Base-by-base conservation (phyloP, 192 early-diverging fungal species). In the Podila clonocystis region DNA sequence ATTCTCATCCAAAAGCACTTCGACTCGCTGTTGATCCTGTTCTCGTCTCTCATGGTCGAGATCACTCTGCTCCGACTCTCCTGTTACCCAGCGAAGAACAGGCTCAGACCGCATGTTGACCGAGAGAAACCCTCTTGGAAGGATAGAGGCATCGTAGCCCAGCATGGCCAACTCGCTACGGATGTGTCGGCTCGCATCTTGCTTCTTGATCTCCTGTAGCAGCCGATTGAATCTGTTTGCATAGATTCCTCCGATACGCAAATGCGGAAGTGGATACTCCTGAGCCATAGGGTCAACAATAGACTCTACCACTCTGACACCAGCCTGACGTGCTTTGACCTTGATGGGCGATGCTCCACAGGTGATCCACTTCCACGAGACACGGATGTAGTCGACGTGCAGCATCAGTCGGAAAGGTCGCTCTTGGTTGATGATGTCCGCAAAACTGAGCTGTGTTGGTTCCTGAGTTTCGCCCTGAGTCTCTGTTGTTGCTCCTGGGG, bases 221-320 rank as follows among this genome's bases (percentile, higher is more conserved):
- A 80, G 3, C 9, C 59, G 28, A 26, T 80, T 72, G 30, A 60
- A 73, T 3, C 77, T 60, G 4, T 48, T 24, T 9, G 77, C 65
- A 63, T 80, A 80, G 30, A 80, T 73, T 24, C 64, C 38, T 9
- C 77, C 77, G 9, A 80, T 36, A 28, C 77, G 66, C 45, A 73
- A 65, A 1, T 73, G 19, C 12, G 70, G 77, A 6, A 65, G 19
- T 26, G 49, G 26, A 38, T 75, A 62, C 26, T 58, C 48, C 5
- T 63, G 5, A 13, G 66, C 41, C 62, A 70, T 52, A 1, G 63
- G 68, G 49, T 69, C 72, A 6, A 26, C 26, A 4, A 66, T 24
- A 5, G 38, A 38, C n/a, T 63, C 62, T 17, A n/a, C 34, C 9
- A 48, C 3, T 45, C 7, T 19, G 26, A 28, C 50, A 2, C 36